A percentile compares a stretch with the other conserved stretches of the same genome.
Conservation (phyloP, 2,329 filamentous ascomycete species). For the Fusarium clavum region DNA sequence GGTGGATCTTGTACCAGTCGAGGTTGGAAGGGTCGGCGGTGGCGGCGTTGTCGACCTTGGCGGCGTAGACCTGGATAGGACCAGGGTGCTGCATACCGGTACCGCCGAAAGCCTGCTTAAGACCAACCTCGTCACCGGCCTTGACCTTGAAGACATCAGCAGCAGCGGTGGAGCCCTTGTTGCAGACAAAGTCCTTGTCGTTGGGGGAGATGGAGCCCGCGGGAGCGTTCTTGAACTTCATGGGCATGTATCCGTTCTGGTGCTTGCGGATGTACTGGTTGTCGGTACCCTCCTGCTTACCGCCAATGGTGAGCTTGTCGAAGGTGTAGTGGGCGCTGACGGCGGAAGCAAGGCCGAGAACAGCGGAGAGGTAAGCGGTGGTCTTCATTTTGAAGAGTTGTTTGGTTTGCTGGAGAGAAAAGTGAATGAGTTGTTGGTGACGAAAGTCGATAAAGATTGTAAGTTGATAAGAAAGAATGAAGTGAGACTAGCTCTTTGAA, state of each 20-base stretch:
- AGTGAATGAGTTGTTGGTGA: not conserved
- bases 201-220: slow-evolving; percentile 16
- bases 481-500: slow-evolving; percentile 27
- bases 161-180: slow-evolving; percentile 8
- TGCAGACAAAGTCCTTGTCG: slow-evolving; percentile 26
- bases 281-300: not conserved
- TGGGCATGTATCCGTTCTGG: slow-evolving; percentile 24
- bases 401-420: not conserved
- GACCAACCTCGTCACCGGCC: slow-evolving; percentile 20
- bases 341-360: slow-evolving; percentile 16
- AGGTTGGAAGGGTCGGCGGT: slow-evolving; percentile 5
- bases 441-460: slow-evolving; percentile 17
- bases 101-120: slow-evolving; percentile 18
- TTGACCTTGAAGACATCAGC: slow-evolving; percentile 20
- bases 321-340: slow-evolving; percentile 27
- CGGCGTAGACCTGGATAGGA: slow-evolving; percentile 21
- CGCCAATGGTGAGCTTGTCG: slow-evolving; percentile 17
- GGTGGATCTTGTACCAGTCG: slow-evolving; percentile 24
- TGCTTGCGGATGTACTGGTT: slow-evolving; percentile 28
- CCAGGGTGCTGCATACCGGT: slow-evolving; percentile 24
- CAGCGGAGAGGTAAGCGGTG: slow-evolving; percentile 16
- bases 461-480: slow-evolving; percentile 20
- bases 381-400: slow-evolving; percentile 21
- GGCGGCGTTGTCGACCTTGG: not conserved
- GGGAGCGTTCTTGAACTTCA: slow-evolving; percentile 17